phyloP scores from a whole-genome alignment of 1,139 yeast genomes.

The Hansenula lynferdii region DNA sequence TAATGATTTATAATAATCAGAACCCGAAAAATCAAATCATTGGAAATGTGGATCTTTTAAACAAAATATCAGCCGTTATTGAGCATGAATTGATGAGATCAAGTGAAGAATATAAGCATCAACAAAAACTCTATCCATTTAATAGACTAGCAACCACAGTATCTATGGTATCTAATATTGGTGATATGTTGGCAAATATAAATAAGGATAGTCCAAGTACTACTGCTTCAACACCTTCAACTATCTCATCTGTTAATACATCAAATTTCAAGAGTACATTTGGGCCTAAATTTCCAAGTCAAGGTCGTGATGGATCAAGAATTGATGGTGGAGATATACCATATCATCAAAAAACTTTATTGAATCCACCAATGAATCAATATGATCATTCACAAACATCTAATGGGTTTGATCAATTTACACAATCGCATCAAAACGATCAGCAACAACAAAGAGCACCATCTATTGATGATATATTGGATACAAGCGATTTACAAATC shows the following conservation, averaged over 20 bases:
- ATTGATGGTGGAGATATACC: no score
- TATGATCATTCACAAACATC: no score
- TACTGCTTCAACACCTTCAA: no score
- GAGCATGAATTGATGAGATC: not conserved
- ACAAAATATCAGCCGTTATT: not conserved
- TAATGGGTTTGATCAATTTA: no score
- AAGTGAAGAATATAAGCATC: not conserved
- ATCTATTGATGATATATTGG: not conserved
- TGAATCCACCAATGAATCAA: no score
- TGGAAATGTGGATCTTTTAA: slow-evolving; percentile 3
- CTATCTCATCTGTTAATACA: no score
- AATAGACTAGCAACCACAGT: not conserved
- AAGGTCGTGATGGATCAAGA: no score
- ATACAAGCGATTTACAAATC: not conserved
- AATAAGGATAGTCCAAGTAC: not conserved
- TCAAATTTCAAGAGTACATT: no score
- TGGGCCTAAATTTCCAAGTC: no score
- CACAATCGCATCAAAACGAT: no score
- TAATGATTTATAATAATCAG: not conserved
- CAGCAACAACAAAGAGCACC: no score
- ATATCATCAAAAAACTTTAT: no score
- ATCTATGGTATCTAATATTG: not conserved
- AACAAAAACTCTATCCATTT: not conserved
- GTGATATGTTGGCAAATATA: not conserved
- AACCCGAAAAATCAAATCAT: not conserved